Conservation (phyloP, 371 early-diverging fungal genomes). For the Mucor circinelloides region DNA sequence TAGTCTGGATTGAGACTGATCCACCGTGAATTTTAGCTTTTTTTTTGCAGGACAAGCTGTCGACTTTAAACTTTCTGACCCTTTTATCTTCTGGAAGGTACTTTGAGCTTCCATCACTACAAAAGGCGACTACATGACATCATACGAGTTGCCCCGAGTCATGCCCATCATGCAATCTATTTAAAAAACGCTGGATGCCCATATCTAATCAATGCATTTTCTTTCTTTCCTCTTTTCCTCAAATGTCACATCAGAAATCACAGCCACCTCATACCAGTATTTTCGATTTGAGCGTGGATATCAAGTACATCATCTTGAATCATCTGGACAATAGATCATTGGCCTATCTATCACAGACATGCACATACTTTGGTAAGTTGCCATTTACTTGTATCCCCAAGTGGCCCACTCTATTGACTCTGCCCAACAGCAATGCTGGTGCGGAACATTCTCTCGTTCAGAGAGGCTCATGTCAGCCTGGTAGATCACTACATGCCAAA, state of each 20-base stretch:
- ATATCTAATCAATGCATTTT: background rate
- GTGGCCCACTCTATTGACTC: too few species aligned
- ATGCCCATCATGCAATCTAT: background rate
- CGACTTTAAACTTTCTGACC: background rate
- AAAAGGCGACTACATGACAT: background rate
- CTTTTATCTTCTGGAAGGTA: slow-evolving; percentile 5
- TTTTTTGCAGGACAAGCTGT: background rate
- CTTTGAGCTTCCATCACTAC: background rate
- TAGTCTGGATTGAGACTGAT: background rate
- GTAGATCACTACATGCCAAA: slow-evolving; percentile 12
- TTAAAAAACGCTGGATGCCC: background rate
- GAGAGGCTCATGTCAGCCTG: slow-evolving; percentile 7
- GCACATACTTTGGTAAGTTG: slow-evolving; percentile 24
- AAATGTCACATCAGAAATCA: background rate
- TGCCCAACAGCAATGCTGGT: slow-evolving; percentile 19
- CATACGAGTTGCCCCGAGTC: background rate
- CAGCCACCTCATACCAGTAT: background rate
- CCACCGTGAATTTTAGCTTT: background rate
- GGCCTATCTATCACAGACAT: slow-evolving; percentile 21
- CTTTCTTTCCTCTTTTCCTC: background rate
- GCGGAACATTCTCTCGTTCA: slow-evolving; percentile 14
- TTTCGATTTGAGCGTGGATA: slow-evolving; percentile 23
- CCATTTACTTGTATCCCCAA: background rate
- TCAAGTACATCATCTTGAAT: slow-evolving; percentile 11
- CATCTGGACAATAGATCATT: slow-evolving; percentile 25